phyloP scores from a whole-genome alignment of 176 grass and related monocot species.

The Elaeis guineensis region DNA sequence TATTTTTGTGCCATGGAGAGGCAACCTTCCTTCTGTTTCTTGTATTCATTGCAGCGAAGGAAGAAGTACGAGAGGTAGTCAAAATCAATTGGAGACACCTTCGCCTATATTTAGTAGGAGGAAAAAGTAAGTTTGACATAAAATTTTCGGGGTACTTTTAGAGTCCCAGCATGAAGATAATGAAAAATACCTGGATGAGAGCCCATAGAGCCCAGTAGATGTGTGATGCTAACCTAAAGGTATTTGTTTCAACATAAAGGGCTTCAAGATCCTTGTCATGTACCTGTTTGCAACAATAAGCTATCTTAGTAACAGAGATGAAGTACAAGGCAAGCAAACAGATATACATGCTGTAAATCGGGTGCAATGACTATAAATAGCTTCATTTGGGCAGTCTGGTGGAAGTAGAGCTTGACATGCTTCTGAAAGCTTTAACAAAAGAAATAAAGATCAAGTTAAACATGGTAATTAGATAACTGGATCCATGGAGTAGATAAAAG shows the following conservation, averaged over 20 bases:
- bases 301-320: too few species aligned
- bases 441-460: too few species aligned
- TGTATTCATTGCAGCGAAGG: conserved; percentile 75
- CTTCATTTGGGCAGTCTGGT: too few species aligned
- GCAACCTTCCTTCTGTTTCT: conserved; percentile 65
- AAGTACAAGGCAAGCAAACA: too few species aligned
- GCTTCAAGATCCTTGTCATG: conserved; percentile 48
- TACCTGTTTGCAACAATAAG: conserved; percentile 26
- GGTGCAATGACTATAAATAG: too few species aligned
- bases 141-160: too few species aligned
- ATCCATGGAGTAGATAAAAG: too few species aligned
- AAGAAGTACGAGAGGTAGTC: conserved; percentile 90
- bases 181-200: conserved; percentile 63
- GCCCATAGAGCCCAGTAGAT: conserved; percentile 92
- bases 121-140: background rate
- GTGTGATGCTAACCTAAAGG: conserved; percentile 77
- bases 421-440: too few species aligned
- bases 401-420: too few species aligned
- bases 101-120: conserved; percentile 40
- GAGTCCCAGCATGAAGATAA: background rate
- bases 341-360: too few species aligned
- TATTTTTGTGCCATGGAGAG: conserved; percentile 41
- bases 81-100: conserved; percentile 87
- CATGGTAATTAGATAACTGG: too few species aligned
- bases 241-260: conserved; percentile 85